Conservation (phyloP, 495 filamentous ascomycete genomes). For the Penicillium lividum region DNA sequence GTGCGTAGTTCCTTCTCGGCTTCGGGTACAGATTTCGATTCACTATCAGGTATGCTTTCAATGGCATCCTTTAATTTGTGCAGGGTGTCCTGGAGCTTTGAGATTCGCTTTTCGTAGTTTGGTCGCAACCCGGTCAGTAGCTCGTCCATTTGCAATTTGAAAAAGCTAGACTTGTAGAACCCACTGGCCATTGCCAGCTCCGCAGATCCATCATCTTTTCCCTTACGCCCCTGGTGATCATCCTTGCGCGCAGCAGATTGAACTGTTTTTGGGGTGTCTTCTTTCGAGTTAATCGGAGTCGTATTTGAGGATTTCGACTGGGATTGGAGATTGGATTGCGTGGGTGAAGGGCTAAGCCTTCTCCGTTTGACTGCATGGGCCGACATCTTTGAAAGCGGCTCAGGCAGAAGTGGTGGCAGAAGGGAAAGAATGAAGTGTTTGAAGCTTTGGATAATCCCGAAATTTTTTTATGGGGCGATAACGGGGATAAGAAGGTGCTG, state of each 20-base stretch:
- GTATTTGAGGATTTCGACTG: conserved; percentile 9
- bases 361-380: conserved; percentile 38
- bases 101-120: conserved; percentile 66
- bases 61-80: conserved; percentile 74
- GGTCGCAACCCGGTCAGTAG: conserved; percentile 68
- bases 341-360: conserved; percentile 37
- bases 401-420: neutral
- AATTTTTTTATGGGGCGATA: conserved; percentile 30
- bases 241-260: conserved; percentile 11
- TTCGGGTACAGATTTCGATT: conserved; percentile 60
- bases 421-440: neutral
- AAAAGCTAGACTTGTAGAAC: conserved; percentile 69
- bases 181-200: conserved; percentile 47
- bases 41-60: conserved; percentile 61
- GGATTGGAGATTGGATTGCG: conserved; percentile 21
- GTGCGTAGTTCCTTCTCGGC: conserved; percentile 68
- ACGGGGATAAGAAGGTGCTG: conserved; percentile 18
- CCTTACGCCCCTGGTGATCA: conserved; percentile 17
- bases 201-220: conserved; percentile 33
- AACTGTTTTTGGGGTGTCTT: conserved; percentile 10
- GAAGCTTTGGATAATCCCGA: conserved; percentile 8
- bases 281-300: conserved; percentile 13
- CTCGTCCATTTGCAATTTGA: conserved; percentile 87
- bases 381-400: conserved; percentile 28
- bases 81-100: conserved; percentile 65